Conservation (phyloP, 805 yeast genomes). For the Ogataea wickerhamii region DNA sequence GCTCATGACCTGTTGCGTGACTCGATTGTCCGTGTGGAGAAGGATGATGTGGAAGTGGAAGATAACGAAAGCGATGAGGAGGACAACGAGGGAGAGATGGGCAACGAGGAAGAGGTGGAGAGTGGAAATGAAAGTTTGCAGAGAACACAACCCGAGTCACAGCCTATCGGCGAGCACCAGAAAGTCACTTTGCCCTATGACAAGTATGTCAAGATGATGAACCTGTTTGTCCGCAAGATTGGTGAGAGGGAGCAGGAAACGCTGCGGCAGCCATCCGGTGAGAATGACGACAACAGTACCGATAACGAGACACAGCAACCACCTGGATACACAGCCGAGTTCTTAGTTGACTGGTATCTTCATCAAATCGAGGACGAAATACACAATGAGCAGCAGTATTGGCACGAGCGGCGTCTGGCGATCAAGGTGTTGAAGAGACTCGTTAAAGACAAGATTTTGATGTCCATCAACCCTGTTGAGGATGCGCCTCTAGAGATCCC, state of each 20-base stretch:
- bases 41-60: constrained; percentile 84
- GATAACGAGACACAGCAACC: constrained; percentile 36
- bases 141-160: not conserved
- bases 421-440: constrained; percentile 78
- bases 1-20: constrained; percentile 88
- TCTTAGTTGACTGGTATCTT: constrained; percentile 78
- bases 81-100: constrained; percentile 28
- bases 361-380: constrained; percentile 68
- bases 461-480: constrained; percentile 50
- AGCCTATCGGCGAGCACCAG: constrained; percentile 21
- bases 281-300: constrained; percentile 10
- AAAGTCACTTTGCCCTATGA: constrained; percentile 70
- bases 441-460: constrained; percentile 78
- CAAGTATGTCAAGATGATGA: constrained; percentile 81
- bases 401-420: constrained; percentile 66
- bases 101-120: constrained; percentile 17
- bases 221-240: constrained; percentile 60
- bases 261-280: too few species aligned
- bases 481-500: constrained; percentile 40
- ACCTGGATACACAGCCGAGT: constrained; percentile 61
- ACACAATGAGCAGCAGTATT: constrained; percentile 64
- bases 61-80: constrained; percentile 46
- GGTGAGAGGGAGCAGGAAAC: constrained; percentile 29
- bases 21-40: constrained; percentile 89
- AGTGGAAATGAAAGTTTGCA: not conserved